phyloP scores from a whole-genome alignment of 306 rosid genomes.

The Pterocarpus macrocarpus region DNA sequence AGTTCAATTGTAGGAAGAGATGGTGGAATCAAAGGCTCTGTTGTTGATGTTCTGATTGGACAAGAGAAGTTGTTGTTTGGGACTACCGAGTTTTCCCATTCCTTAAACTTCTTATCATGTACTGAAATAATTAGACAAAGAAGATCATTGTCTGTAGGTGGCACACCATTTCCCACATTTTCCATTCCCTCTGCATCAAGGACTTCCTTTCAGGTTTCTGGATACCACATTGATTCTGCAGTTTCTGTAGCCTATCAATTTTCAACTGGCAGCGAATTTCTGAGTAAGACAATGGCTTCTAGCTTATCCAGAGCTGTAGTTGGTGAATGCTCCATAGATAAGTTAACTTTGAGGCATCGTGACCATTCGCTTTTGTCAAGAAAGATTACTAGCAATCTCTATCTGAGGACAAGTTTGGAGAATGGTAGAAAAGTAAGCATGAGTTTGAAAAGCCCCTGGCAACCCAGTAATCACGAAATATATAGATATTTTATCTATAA shows the following conservation, averaged over 20 bases:
- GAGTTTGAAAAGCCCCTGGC: constrained; percentile 62
- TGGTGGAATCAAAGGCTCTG: constrained; percentile 50
- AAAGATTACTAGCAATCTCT: constrained; percentile 34
- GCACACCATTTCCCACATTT: constrained; percentile 64
- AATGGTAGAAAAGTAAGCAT: constrained; percentile 55
- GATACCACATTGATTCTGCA: too few relatives aligned
- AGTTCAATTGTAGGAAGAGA: constrained; percentile 60
- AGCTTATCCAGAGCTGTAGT: constrained; percentile 52
- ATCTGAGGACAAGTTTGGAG: constrained; percentile 42
- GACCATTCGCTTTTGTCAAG: constrained; percentile 33
- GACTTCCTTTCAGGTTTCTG: too few relatives aligned
- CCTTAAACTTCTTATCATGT: constrained; percentile 46
- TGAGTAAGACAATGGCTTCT: constrained; percentile 59
- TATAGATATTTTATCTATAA: constrained; percentile 60
- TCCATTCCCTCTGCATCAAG: constrained; percentile 51
- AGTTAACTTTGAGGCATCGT: constrained; percentile 41
- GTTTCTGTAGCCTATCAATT: constrained; percentile 45
- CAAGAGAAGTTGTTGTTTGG: constrained; percentile 61
- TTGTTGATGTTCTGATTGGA: constrained; percentile 53
- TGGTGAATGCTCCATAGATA: constrained; percentile 47
- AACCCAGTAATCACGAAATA: constrained; percentile 51
- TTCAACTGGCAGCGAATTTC: constrained; percentile 45
- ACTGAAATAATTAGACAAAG: constrained; percentile 56
- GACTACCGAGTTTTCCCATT: constrained; percentile 52
- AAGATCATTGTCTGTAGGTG: constrained; percentile 61